phyloP scores from a whole-genome alignment of 1,284 basidiomycete species.

The Ceratobasidium papillatum region DNA sequence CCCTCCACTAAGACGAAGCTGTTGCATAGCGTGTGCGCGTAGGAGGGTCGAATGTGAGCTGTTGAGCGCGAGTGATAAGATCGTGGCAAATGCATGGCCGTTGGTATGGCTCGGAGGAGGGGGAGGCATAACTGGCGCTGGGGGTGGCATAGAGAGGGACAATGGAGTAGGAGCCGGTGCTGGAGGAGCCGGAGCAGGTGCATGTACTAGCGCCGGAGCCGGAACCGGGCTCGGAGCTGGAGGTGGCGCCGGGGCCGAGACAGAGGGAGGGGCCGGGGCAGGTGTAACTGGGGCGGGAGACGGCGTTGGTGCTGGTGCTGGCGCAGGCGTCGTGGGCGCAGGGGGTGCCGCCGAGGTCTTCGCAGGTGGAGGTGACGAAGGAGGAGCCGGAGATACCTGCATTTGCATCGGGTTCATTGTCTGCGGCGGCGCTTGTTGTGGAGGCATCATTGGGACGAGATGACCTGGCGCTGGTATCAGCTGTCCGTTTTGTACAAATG shows the following conservation, averaged over 20 bases:
- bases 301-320: constrained; percentile 46
- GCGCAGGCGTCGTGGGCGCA: constrained; percentile 50
- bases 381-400: constrained; percentile 52
- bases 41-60: constrained; percentile 65
- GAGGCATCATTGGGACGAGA: constrained; percentile 26
- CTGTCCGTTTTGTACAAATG: constrained; percentile 30
- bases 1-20: constrained; percentile 74
- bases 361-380: constrained; percentile 47
- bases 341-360: constrained; percentile 58
- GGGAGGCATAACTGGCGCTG: not conserved
- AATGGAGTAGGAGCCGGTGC: not conserved
- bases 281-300: constrained; percentile 6
- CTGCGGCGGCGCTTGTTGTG: constrained; percentile 27
- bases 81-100: constrained; percentile 77
- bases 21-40: constrained; percentile 75
- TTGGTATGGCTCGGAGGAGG: constrained; percentile 53
- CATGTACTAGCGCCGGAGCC: constrained; percentile 12
- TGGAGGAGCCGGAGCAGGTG: not conserved
- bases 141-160: not conserved
- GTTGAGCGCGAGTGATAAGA: constrained; percentile 72
- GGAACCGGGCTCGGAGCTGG: constrained; percentile 2
- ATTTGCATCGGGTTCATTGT: constrained; percentile 40
- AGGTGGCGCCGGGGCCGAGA: not conserved
- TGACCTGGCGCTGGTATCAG: constrained; percentile 34
- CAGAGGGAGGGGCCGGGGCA: not conserved